Conservation (phyloP, 208 protist species). For the Trypanosoma cruzi region DNA sequence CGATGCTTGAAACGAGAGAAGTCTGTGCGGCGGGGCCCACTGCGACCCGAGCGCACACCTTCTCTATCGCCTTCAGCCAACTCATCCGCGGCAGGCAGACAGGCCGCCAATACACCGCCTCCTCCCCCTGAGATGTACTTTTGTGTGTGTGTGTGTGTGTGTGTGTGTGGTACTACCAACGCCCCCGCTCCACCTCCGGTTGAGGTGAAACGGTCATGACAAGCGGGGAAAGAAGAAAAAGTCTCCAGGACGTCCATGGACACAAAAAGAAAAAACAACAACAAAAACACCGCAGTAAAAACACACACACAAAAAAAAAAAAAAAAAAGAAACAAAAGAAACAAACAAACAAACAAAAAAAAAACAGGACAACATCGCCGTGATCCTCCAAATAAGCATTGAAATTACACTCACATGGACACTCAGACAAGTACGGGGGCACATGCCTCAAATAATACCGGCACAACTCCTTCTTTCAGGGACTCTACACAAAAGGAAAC, state of each 20-base stretch:
- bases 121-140: too few relatives aligned
- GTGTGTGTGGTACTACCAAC: too few relatives aligned
- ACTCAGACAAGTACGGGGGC: too few relatives aligned
- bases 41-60: neutral
- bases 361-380: neutral
- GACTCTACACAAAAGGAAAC: too few relatives aligned
- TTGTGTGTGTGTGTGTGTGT: neutral
- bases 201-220: constrained; percentile 13
- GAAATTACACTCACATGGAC: too few relatives aligned
- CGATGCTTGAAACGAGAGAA: neutral
- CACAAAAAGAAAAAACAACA: constrained; percentile 10
- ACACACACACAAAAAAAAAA: constrained; percentile 7
- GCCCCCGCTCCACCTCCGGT: too few relatives aligned
- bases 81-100: constrained; percentile 12
- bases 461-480: too few relatives aligned
- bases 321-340: constrained; percentile 15
- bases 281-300: constrained; percentile 11
- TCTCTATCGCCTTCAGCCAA: constrained; percentile 29
- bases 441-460: too few relatives aligned
- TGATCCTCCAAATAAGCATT: too few relatives aligned
- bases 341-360: constrained; percentile 9
- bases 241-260: neutral
- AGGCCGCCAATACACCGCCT: neutral
- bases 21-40: neutral
- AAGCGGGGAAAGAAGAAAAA: constrained; percentile 21